Percentiles rank a stretch among this genome's conserved stretches.
Evolutionary conservation across 2,329 filamentous ascomycete species (phyloP).

Genomic region (Ceratocystiopsis minuta): DNA sequence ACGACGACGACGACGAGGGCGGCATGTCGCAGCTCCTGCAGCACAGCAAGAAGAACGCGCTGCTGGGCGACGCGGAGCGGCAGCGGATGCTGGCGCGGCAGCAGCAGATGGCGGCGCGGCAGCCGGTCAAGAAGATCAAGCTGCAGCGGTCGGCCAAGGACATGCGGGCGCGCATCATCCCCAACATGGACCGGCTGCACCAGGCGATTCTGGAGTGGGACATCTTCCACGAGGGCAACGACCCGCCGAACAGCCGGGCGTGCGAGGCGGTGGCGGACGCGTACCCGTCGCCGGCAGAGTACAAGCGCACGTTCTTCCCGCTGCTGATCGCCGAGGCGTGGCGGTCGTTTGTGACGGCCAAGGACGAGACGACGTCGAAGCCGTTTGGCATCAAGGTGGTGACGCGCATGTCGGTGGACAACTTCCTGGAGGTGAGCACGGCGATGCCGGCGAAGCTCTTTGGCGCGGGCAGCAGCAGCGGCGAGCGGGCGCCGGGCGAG

Average conservation of each 20-base stretch:
- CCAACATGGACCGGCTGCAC: conserved; percentile 72
- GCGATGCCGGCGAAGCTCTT: conserved; percentile 54
- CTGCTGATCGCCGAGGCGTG: conserved; percentile 85
- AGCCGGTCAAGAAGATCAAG: conserved; percentile 70
- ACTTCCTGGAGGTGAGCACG: conserved; percentile 80
- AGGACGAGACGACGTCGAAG: conserved; percentile 67
- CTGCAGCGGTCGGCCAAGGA: conserved; percentile 73
- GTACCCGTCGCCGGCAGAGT: conserved; percentile 59
- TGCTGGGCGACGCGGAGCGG: conserved; percentile 26
- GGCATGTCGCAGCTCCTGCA: conserved; percentile 30
- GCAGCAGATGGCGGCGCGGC: conserved; percentile 29
- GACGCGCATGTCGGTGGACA: conserved; percentile 78
- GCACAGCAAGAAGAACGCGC: conserved; percentile 25
- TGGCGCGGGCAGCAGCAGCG: conserved; percentile 32
- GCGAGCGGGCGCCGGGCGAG: conserved; percentile 37
- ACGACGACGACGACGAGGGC: conserved; percentile 46
- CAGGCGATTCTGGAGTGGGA: conserved; percentile 83
- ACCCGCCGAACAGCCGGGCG: conserved; percentile 58
- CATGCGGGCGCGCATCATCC: conserved; percentile 80
- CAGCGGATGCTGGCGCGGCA: conserved; percentile 31
- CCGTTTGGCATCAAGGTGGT: conserved; percentile 76
- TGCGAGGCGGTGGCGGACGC: conserved; percentile 62
- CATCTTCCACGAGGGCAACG: conserved; percentile 76
- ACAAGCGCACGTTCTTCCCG: conserved; percentile 80
- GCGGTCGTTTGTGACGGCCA: conserved; percentile 79